phyloP scores from a whole-genome alignment of 495 filamentous ascomycete species.

The Penicillium cinerascens region DNA sequence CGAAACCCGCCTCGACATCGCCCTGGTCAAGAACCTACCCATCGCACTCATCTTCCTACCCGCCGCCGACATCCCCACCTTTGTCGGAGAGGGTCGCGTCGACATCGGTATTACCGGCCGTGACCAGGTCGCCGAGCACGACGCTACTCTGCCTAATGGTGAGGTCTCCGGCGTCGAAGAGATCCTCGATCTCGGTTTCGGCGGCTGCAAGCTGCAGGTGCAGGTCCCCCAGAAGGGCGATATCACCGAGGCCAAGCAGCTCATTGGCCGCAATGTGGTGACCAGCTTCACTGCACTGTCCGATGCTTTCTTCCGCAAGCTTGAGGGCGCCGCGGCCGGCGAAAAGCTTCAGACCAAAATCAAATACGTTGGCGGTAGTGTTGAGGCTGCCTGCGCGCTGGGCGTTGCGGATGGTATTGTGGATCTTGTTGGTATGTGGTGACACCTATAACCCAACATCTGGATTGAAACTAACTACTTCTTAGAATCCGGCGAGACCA shows the following conservation, averaged over 20 bases:
- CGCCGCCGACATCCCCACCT: conserved; percentile 93
- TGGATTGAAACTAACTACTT: background rate
- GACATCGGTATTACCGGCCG: conserved; percentile 91
- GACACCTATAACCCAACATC: background rate
- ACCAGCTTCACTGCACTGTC: conserved; percentile 90
- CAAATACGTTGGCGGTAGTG: conserved; percentile 89
- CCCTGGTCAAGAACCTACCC: conserved; percentile 89
- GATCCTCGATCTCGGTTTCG: conserved; percentile 86
- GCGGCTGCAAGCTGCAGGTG: conserved; percentile 86
- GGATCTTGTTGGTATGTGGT: conserved; percentile 80
- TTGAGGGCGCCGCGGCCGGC: conserved; percentile 54
- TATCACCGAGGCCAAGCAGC: conserved; percentile 62
- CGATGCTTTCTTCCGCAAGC: conserved; percentile 69
- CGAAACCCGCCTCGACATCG: conserved; percentile 91
- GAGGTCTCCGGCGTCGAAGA: conserved; percentile 70
- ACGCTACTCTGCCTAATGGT: conserved; percentile 56
- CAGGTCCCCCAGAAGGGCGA: conserved; percentile 87
- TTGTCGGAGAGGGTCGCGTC: conserved; percentile 90
- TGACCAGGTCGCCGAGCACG: conserved; percentile 91
- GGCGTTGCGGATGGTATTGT: conserved; percentile 97
- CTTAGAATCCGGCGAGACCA: conserved; percentile 94
- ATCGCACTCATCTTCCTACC: conserved; percentile 97
- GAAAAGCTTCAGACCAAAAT: conserved; percentile 61
- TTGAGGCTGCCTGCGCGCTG: conserved; percentile 92
- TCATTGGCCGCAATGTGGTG: conserved; percentile 91